A percentile compares a stretch with the other conserved stretches of the same genome.
Evolutionary conservation across 257 asterid genomes (phyloP).

Genomic region (Solanum paucissectum): DNA sequence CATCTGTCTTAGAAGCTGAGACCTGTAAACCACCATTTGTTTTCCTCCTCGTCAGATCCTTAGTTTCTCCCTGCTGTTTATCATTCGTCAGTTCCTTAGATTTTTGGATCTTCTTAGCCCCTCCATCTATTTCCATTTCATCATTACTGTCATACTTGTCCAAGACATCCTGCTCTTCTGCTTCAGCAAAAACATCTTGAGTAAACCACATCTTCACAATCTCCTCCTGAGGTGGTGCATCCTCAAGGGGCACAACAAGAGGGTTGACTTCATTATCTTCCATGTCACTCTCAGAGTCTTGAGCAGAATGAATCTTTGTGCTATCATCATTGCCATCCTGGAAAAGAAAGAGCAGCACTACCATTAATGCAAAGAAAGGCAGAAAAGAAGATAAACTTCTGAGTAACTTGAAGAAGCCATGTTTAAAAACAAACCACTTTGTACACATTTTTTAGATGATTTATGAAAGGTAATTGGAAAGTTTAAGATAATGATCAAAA

Average conservation of each 20-base stretch:
- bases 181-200: slow-evolving; percentile 77
- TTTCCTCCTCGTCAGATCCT: slow-evolving; percentile 4
- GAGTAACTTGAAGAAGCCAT: neutral
- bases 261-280: slow-evolving; percentile 59
- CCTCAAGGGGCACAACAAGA: slow-evolving; percentile 67
- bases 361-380: neutral
- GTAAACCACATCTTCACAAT: slow-evolving; percentile 76
- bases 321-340: slow-evolving; percentile 43
- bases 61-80: slow-evolving; percentile 13
- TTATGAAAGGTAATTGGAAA: neutral
- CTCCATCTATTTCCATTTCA: slow-evolving; percentile 42
- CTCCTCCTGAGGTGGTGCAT: slow-evolving; percentile 64
- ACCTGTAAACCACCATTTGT: neutral
- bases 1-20: slow-evolving; percentile 18
- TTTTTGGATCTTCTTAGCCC: neutral
- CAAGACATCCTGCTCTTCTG: slow-evolving; percentile 34
- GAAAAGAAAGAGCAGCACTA: neutral
- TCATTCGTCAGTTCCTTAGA: slow-evolving; percentile 10
- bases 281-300: slow-evolving; percentile 56
- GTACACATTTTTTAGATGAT: neutral
- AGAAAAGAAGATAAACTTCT: neutral
- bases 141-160: slow-evolving; percentile 58
- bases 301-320: slow-evolving; percentile 33
- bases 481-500: neutral
- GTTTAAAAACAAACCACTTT: neutral